Evolutionary conservation across 257 asterid genomes (phyloP).

Genomic region (Vinca minor): DNA sequence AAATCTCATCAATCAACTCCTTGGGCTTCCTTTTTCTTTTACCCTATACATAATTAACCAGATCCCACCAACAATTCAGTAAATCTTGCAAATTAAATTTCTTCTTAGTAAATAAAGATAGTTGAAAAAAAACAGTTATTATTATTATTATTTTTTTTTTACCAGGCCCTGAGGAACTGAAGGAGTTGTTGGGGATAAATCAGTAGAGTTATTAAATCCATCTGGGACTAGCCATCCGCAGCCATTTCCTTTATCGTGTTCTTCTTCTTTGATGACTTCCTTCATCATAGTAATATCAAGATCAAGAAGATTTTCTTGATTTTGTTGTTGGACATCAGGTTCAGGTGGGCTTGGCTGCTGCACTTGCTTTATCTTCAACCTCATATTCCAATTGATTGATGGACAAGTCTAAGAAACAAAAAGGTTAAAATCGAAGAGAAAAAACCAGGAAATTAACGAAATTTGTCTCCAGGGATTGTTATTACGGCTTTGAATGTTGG

Average conservation of each 20-base stretch:
- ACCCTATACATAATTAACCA: conserved; percentile 49
- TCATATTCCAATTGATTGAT: conserved; percentile 14
- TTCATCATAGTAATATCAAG: conserved; percentile 21
- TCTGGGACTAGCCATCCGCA: conserved; percentile 18
- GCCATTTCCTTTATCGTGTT: conserved; percentile 9
- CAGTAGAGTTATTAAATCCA: conserved; percentile 14
- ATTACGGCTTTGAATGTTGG: conserved; percentile 5
- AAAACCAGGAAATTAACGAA: neutral
- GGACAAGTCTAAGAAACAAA: conserved; percentile 15
- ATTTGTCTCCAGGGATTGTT: neutral
- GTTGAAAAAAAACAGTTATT: conserved; percentile 1
- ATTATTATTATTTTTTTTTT: no score
- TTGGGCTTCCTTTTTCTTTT: conserved; percentile 86
- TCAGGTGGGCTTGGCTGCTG: no score
- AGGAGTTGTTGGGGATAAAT: conserved; percentile 22
- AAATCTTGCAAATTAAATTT: conserved; percentile 6
- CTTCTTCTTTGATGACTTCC: conserved; percentile 18
- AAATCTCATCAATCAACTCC: conserved; percentile 63
- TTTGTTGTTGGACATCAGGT: conserved; percentile 36
- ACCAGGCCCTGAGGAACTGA: conserved; percentile 23
- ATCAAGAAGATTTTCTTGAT: conserved; percentile 39
- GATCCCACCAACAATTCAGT: conserved; percentile 45
- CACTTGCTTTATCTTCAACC: conserved; percentile 64
- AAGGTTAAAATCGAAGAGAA: neutral
- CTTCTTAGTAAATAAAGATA: neutral